Evolutionary conservation across 106 monocot species (phyloP).

Genomic region (Allium sativum): DNA sequence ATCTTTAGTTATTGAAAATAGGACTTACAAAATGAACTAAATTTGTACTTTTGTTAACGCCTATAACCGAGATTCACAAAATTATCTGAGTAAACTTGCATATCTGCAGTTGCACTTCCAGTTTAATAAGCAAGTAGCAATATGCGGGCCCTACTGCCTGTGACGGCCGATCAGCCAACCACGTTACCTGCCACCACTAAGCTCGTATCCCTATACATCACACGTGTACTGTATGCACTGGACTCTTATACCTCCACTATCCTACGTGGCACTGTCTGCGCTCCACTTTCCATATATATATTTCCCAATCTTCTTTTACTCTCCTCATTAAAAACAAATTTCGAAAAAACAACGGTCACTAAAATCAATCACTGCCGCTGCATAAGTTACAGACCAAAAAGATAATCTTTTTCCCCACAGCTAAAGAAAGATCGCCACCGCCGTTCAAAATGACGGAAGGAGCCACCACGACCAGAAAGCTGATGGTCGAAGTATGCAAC

Average conservation of each 20-base stretch:
- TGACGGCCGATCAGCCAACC: not conserved
- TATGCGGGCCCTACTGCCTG: not conserved
- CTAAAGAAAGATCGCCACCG: not conserved
- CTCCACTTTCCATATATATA: not conserved
- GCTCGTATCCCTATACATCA: not conserved
- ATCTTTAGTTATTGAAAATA: too few relatives aligned
- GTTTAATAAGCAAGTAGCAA: not conserved
- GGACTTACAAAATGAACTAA: too few relatives aligned
- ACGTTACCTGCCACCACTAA: not conserved
- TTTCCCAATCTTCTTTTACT: not conserved
- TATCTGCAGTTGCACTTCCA: too few relatives aligned
- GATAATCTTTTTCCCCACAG: too few relatives aligned
- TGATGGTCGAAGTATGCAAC: constrained; percentile 74
- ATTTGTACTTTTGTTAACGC: too few relatives aligned
- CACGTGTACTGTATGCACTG: constrained; percentile 19
- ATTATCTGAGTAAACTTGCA: too few relatives aligned
- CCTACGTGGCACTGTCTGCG: constrained; percentile 18
- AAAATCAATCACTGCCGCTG: too few relatives aligned
- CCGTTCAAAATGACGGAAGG: constrained; percentile 18
- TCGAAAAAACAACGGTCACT: constrained; percentile 7
- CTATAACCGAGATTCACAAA: too few relatives aligned
- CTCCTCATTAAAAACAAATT: not conserved
- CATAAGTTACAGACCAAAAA: too few relatives aligned
- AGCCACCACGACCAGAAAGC: constrained; percentile 24
- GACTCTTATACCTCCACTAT: constrained; percentile 7